Conservation (phyloP, 2,329 filamentous ascomycete genomes). For the Aspergillus nomiae region DNA sequence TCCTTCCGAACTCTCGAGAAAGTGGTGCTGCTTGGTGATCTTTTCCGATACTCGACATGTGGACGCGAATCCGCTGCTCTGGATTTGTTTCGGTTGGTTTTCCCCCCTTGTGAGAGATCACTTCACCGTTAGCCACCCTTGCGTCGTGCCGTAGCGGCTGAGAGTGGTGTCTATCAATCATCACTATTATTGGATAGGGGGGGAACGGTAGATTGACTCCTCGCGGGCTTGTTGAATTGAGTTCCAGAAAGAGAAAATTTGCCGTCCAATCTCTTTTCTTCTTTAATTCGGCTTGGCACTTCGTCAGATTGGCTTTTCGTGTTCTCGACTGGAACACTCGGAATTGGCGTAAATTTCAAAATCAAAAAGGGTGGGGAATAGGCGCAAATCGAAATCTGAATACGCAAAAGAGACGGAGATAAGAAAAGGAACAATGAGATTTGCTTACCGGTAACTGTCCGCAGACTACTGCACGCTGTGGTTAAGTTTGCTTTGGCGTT, state of each 20-base stretch:
- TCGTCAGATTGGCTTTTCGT: not conserved
- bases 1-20: not conserved
- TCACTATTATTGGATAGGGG: constrained; percentile 1
- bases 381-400: not conserved
- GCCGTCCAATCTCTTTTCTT: not conserved
- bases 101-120: not conserved
- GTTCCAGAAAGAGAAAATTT: not conserved
- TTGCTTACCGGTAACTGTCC: not conserved
- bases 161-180: not conserved
- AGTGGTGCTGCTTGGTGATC: constrained; percentile 4
- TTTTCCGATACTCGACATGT: not conserved
- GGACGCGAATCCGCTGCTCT: constrained; percentile 2
- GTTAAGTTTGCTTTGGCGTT: not conserved
- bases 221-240: not conserved
- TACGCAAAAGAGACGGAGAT: not conserved
- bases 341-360: not conserved
- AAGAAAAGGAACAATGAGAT: not conserved
- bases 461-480: not conserved
- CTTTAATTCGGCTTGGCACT: not conserved
- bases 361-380: not conserved
- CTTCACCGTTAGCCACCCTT: not conserved
- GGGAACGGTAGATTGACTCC: not conserved
- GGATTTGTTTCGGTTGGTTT: constrained; percentile 1
- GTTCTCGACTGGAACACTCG: not conserved
- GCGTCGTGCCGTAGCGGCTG: not conserved